These are phyloP conservation scores for Pleurotus sapidus DNA, from an alignment of 768 basidiomycete species.

Conservation along the genomic window DNA sequence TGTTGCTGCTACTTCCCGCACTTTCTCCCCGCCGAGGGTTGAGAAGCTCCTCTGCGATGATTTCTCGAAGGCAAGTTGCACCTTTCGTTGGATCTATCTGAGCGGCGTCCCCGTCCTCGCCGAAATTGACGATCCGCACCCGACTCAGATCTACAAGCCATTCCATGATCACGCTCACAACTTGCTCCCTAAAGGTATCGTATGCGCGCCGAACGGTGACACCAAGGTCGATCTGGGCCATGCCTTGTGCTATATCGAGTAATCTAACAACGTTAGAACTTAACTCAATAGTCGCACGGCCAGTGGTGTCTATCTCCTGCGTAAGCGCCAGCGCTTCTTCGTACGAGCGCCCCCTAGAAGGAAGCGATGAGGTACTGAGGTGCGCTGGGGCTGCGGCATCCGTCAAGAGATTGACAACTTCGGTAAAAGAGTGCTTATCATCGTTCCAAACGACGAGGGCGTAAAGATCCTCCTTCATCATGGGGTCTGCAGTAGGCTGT, in stretches of 20 bases:
- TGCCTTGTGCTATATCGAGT: constrained; percentile 74
- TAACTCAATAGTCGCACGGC: constrained; percentile 83
- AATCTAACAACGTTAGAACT: constrained; percentile 50
- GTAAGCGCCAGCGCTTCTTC: constrained; percentile 59
- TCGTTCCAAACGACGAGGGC: constrained; percentile 93
- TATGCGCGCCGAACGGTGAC: constrained; percentile 85
- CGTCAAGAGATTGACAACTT: constrained; percentile 73
- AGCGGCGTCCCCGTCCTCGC: background rate
- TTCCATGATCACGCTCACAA: constrained; percentile 79
- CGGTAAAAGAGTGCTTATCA: constrained; percentile 92
- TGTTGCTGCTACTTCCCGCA: constrained; percentile 37
- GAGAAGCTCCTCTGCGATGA: constrained; percentile 69
- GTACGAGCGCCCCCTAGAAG: constrained; percentile 28
- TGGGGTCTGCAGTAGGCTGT: constrained; percentile 75
- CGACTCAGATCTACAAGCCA: constrained; percentile 83
- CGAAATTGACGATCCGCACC: constrained; percentile 52
- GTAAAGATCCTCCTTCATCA: constrained; percentile 69
- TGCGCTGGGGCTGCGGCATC: constrained; percentile 40
- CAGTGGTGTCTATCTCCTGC: constrained; percentile 69
- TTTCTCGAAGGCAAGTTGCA: constrained; percentile 68
- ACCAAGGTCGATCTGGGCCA: constrained; percentile 87
- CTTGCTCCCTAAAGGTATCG: constrained; percentile 87
- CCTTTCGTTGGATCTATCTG: background rate
- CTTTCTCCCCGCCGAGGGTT: constrained; percentile 55
- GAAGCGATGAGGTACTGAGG: background rate